Percentiles rank a stretch among this genome's conserved stretches.
Conservation (phyloP, 1,139 yeast genomes). For the Waltiozyma sp. region DNA sequence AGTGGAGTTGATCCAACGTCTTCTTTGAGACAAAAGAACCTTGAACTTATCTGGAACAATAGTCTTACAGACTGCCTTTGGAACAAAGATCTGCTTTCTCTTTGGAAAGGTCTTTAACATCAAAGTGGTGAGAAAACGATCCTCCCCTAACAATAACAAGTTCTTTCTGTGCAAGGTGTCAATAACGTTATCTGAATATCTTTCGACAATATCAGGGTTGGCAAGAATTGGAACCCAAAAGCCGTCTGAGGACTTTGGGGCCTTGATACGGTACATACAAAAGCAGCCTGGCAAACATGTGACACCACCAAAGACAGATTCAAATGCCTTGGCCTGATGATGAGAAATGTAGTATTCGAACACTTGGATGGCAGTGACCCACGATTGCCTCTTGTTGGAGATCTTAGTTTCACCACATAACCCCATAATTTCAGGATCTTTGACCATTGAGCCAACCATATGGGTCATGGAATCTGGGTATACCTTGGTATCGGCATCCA, state of each 20-base stretch:
- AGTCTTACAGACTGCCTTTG: constrained; percentile 94
- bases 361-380: constrained; percentile 95
- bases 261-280: constrained; percentile 87
- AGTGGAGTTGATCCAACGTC: constrained; percentile 98
- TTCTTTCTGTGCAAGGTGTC: constrained; percentile 87
- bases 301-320: constrained; percentile 91
- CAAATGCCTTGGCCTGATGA: constrained; percentile 94
- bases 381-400: constrained; percentile 70
- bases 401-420: constrained; percentile 96
- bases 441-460: constrained; percentile 88
- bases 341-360: constrained; percentile 94
- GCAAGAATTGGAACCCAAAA: constrained; percentile 95
- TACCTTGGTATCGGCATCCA: constrained; percentile 93
- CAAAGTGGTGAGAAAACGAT: constrained; percentile 75
- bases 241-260: constrained; percentile 86
- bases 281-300: constrained; percentile 98
- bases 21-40: constrained; percentile 84
- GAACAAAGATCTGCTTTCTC: constrained; percentile 84
- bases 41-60: constrained; percentile 75
- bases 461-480: constrained; percentile 87
- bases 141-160: constrained; percentile 83
- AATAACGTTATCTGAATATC: constrained; percentile 83
- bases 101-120: constrained; percentile 92
- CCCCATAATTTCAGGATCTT: constrained; percentile 87
- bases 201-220: constrained; percentile 92